Percentiles rank a stretch among this genome's conserved stretches.
These are phyloP conservation scores for Trematosphaeria pertusa DNA, from an alignment of 2,329 filamentous ascomycete genomes.

Conservation along the genomic window DNA sequence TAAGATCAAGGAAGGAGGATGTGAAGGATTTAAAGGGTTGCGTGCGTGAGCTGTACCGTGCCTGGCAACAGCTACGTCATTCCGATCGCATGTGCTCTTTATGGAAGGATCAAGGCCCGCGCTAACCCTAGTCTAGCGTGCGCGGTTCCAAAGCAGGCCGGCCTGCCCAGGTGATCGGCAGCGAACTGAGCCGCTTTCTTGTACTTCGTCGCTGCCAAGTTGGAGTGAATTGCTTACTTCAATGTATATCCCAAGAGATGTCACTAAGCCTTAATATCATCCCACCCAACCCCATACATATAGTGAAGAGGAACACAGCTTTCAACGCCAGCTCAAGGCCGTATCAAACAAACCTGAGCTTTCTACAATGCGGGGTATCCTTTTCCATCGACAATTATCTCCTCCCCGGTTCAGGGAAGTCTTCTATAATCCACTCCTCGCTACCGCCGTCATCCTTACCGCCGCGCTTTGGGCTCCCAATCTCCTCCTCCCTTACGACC, in stretches of 20 bases:
- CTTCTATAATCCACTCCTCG: constrained; percentile 28
- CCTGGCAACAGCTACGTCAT: constrained; percentile 9
- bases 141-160: background rate
- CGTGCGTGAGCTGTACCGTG: background rate
- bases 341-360: too few species aligned
- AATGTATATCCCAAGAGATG: too few species aligned
- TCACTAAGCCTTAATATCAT: too few species aligned
- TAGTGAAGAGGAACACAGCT: too few species aligned
- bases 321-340: too few species aligned
- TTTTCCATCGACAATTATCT: too few species aligned
- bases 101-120: background rate
- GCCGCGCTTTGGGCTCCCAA: background rate
- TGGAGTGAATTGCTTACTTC: too few species aligned
- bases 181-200: background rate
- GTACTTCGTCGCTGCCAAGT: too few species aligned
- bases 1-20: background rate
- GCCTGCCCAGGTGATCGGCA: background rate
- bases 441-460: constrained; percentile 20
- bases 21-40: background rate
- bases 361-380: too few species aligned
- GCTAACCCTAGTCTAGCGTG: background rate
- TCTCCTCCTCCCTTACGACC: constrained; percentile 17
- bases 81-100: background rate
- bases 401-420: background rate
- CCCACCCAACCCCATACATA: too few species aligned